Conservation (phyloP, 2,329 filamentous ascomycete genomes). For the Graphilbum sp. region DNA sequence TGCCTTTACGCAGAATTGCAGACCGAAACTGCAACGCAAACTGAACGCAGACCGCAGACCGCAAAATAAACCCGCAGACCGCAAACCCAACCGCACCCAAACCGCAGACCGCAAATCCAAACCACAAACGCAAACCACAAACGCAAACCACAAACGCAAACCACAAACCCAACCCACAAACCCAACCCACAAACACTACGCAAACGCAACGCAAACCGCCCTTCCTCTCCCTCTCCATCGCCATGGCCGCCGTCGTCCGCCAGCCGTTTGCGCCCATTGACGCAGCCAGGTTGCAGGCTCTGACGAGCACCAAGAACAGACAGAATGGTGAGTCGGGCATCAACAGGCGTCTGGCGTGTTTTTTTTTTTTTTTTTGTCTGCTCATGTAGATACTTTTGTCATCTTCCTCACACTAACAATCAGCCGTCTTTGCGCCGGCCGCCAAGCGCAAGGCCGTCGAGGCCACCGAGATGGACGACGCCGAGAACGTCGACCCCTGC, state of each 20-base stretch:
- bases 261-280: conserved; percentile 65
- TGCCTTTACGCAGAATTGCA: no score
- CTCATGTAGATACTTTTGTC: no score
- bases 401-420: not conserved
- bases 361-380: not conserved
- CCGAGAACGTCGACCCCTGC: conserved; percentile 45
- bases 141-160: no score
- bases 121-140: no score
- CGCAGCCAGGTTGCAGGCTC: conserved; percentile 48
- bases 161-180: no score
- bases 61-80: no score
- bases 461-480: conserved; percentile 32
- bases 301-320: conserved; percentile 63
- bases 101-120: no score
- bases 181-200: no score
- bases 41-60: no score
- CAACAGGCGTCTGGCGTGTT: not conserved
- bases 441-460: conserved; percentile 43
- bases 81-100: no score
- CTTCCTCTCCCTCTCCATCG: not conserved
- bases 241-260: conserved; percentile 41
- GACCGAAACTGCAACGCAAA: no score
- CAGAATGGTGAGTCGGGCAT: conserved; percentile 45
- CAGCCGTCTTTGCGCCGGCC: conserved; percentile 24
- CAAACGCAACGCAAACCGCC: not conserved